Evolutionary conservation across 2,329 filamentous ascomycete species (phyloP).

Genomic region (Neocatenulostroma microsporum): DNA sequence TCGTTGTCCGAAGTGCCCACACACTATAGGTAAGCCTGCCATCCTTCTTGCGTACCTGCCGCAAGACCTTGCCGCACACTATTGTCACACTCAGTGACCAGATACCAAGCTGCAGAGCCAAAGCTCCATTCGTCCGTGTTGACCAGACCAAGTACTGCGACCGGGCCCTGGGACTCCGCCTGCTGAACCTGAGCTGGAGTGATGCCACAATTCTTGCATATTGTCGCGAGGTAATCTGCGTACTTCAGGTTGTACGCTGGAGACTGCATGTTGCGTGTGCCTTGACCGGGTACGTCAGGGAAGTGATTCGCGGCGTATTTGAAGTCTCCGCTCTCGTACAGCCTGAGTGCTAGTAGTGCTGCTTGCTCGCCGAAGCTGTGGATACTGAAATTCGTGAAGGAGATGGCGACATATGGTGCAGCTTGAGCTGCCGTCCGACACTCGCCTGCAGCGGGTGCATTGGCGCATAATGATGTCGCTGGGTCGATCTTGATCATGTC

Average conservation of each 20-base stretch:
- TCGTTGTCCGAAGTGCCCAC: constrained; percentile 43
- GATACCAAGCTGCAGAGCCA: constrained; percentile 54
- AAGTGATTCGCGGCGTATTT: constrained; percentile 62
- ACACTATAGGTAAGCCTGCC: constrained; percentile 48
- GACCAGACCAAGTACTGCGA: constrained; percentile 46
- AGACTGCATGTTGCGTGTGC: constrained; percentile 61
- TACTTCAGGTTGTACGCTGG: constrained; percentile 50
- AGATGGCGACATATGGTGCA: constrained; percentile 48
- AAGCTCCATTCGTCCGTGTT: constrained; percentile 47
- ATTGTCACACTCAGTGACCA: constrained; percentile 46
- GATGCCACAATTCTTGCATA: constrained; percentile 19
- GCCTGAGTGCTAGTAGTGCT: constrained; percentile 61
- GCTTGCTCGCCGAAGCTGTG: constrained; percentile 54
- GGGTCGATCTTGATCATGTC: constrained; percentile 52
- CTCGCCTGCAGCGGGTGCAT: constrained; percentile 43
- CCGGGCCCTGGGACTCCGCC: constrained; percentile 30
- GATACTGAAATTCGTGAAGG: constrained; percentile 54
- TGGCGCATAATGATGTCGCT: constrained; percentile 46
- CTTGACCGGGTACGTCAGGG: constrained; percentile 58
- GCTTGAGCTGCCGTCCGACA: constrained; percentile 60
- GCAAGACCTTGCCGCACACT: constrained; percentile 40
- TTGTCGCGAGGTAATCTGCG: constrained; percentile 39
- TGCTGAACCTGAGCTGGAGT: constrained; percentile 24
- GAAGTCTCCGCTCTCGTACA: constrained; percentile 63
- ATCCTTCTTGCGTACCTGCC: constrained; percentile 43